These are phyloP conservation scores for Ascochyta fabae DNA, from an alignment of 2,329 filamentous ascomycete species.

Conservation along the genomic window DNA sequence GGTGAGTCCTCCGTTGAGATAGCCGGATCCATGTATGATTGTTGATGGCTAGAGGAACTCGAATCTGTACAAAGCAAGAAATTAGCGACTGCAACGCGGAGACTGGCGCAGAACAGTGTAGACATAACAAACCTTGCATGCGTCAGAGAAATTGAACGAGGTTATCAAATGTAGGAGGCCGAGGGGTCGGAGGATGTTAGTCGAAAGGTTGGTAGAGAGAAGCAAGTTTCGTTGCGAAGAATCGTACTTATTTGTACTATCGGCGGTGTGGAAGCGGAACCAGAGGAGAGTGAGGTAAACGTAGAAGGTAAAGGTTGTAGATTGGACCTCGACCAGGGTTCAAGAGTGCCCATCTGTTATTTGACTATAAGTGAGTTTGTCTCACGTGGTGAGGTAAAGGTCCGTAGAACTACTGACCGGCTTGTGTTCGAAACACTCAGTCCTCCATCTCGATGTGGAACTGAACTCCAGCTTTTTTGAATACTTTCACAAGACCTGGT, in stretches of 20 bases:
- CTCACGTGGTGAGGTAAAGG: too few relatives aligned
- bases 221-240: neutral
- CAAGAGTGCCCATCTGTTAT: too few relatives aligned
- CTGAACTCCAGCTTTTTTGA: neutral
- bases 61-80: neutral
- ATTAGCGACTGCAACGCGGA: neutral
- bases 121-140: neutral
- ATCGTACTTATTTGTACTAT: neutral
- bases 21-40: neutral
- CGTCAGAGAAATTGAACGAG: neutral
- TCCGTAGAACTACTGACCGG: too few relatives aligned
- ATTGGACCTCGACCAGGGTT: too few relatives aligned
- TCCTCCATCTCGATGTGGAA: neutral
- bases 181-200: neutral
- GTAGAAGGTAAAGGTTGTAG: neutral
- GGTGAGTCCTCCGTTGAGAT: neutral
- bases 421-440: neutral
- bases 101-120: neutral
- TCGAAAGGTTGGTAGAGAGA: neutral
- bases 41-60: neutral
- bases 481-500: neutral
- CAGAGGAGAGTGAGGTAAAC: neutral
- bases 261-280: neutral
- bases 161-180: neutral
- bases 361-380: too few relatives aligned